Percentiles rank a stretch among this genome's conserved stretches.
Conservation (phyloP, 2,329 filamentous ascomycete genomes). For the Karstenula rhodostoma region DNA sequence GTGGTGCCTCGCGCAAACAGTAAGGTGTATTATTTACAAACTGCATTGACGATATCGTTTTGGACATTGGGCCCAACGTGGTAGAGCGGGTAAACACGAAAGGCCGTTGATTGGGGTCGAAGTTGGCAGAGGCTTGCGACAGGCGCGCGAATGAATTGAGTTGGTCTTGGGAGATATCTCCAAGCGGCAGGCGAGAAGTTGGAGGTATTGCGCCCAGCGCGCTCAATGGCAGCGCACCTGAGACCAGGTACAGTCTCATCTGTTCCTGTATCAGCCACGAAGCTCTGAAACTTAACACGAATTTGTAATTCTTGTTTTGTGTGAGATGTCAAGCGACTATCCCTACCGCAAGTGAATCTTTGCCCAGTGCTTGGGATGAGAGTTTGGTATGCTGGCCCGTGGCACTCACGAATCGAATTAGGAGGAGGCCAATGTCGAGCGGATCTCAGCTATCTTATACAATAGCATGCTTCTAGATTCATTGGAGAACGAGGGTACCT, state of each 20-base stretch:
- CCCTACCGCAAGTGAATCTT: not conserved
- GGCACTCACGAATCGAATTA: not conserved
- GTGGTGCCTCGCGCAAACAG: slow-evolving; percentile 64
- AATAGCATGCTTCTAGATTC: not conserved
- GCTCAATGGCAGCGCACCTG: not conserved
- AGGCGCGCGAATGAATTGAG: not conserved
- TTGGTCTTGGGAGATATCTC: not conserved
- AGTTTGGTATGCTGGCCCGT: not conserved
- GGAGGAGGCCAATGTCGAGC: not conserved
- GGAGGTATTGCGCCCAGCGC: not conserved
- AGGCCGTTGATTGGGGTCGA: not conserved
- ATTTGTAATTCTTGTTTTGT: not conserved
- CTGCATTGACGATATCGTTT: slow-evolving; percentile 23
- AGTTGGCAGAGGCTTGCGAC: not conserved
- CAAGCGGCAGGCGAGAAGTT: slow-evolving; percentile 32
- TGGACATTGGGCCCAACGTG: slow-evolving; percentile 14
- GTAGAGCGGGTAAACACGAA: slow-evolving; percentile 2
- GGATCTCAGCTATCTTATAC: not conserved
- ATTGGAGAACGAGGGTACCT: not conserved
- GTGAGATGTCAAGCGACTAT: not conserved
- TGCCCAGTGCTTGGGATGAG: too few relatives aligned
- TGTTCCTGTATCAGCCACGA: not conserved
- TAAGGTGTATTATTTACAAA: slow-evolving; percentile 54
- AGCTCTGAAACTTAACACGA: not conserved
- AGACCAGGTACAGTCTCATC: not conserved